Percentiles rank a stretch among this genome's conserved stretches.
Conservation (phyloP, 495 filamentous ascomycete genomes). For the Hypoxylon cercidicola region DNA sequence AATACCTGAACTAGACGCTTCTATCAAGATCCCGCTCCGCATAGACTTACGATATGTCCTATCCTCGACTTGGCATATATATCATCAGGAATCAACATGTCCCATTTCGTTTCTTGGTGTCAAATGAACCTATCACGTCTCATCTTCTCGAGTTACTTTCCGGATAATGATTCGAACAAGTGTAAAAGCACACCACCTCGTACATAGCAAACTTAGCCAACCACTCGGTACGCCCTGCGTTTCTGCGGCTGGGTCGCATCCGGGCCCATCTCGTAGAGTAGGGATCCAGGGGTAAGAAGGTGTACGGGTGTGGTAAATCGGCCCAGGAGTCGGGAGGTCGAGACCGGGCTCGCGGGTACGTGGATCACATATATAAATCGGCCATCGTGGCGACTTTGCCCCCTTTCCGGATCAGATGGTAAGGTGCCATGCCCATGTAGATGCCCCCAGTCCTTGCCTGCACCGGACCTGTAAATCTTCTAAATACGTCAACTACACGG, state of each 20-base stretch:
- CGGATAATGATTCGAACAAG: constrained; percentile 25
- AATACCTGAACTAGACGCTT: not conserved
- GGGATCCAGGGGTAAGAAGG: not conserved
- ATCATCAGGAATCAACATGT: not conserved
- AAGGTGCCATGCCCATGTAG: constrained; percentile 19
- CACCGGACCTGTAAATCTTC: constrained; percentile 24
- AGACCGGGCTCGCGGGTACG: constrained; percentile 34
- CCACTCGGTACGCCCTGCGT: constrained; percentile 22
- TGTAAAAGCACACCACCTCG: not conserved
- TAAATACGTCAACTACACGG: constrained; percentile 27
- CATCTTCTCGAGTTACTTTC: constrained; percentile 6
- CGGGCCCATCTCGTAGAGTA: constrained; percentile 19
- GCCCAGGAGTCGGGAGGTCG: constrained; percentile 22
- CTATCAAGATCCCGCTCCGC: not conserved
- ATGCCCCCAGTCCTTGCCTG: not conserved
- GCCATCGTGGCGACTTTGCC: constrained; percentile 14
- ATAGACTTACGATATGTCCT: not conserved
- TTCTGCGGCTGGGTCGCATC: constrained; percentile 20
- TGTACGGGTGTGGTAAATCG: constrained; percentile 14
- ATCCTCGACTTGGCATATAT: not conserved
- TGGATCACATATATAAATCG: constrained; percentile 7
- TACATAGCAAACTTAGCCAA: constrained; percentile 25
- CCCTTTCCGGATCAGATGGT: not conserved
- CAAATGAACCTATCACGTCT: constrained; percentile 6
- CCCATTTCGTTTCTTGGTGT: not conserved